Base-by-base conservation (phyloP, 164 flowering plant species). In the Magnolia sinica region DNA sequence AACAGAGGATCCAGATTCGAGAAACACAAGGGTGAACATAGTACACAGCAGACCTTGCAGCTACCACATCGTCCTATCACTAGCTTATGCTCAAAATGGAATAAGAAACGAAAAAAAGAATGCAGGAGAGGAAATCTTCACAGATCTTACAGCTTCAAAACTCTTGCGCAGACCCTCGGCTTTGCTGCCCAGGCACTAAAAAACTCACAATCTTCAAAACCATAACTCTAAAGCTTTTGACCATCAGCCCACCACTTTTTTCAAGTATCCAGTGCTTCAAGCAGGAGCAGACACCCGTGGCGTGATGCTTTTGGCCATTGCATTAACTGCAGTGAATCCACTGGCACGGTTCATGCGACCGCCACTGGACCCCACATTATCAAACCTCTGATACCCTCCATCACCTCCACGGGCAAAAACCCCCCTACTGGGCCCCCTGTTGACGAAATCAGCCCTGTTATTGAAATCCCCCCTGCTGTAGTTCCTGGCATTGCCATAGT, bases 201-300 rank as follows among this genome's bases (percentile, higher is more conserved):
- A 55, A 55, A 55, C 8, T 55, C 61, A 55, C 13, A 16, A 55
- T 55, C 13, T 55, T 55, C 61, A 55, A 55, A 16, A 55, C 61
- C 45, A 37, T 4, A 55, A 55, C 61, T 55, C 61, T 55, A 55
- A 55, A 55, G 3, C 61, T 2, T 55, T 55, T 11, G 61, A 55
- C 61, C 61, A 55, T 55, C 61, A 55, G 61, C 61, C 61, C 61
- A 55, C 11, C 19, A 1, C 61, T 16, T 3, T 55, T 16, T 16
- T 2, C 10, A 55, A 55, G 11, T 14, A 18, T 69, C 16, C 37
- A n/a, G 27, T 18, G 66, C 72, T 13, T 86, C 83, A 89, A 71
- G 88, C 88, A 59, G 87, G 52, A 52, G 89, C 87, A 68, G 89
- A 72, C 59, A 87, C 87, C 45, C 82, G 68, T 24, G 81, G 83